A percentile compares a stretch with the other conserved stretches of the same genome.
Evolutionary conservation across 805 yeast genomes (phyloP).

Genomic region (Pichia manshurica): DNA sequence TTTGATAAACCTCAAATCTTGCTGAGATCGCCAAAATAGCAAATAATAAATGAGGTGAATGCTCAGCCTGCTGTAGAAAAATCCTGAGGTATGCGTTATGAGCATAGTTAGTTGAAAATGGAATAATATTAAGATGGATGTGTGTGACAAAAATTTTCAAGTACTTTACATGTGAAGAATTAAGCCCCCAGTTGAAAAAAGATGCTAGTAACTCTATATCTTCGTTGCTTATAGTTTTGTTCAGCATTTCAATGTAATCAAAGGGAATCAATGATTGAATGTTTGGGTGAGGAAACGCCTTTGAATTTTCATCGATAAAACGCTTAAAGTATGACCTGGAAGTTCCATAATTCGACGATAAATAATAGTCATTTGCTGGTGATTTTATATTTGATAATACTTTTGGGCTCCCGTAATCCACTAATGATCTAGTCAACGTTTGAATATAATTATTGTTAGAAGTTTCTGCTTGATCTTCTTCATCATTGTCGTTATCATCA

Average conservation of each 20-base stretch:
- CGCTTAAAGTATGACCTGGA: constrained; percentile 4
- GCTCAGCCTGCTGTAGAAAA: constrained; percentile 30
- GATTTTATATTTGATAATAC: background rate
- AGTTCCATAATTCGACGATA: background rate
- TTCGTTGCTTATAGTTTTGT: constrained; percentile 24
- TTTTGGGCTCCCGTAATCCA: constrained; percentile 4
- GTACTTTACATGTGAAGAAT: constrained; percentile 31
- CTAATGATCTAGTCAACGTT: constrained; percentile 21
- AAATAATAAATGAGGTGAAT: constrained; percentile 59
- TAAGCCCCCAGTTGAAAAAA: constrained; percentile 27
- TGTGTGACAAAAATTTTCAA: constrained; percentile 31
- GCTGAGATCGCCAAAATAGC: constrained; percentile 75
- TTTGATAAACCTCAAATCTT: constrained; percentile 36
- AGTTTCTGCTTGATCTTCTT: constrained; percentile 9
- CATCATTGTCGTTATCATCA: constrained; percentile 3
- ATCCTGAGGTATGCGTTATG: constrained; percentile 31
- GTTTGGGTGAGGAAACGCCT: constrained; percentile 9
- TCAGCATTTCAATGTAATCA: constrained; percentile 27
- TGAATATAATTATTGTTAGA: constrained; percentile 22
- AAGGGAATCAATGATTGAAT: constrained; percentile 9
- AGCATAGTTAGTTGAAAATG: constrained; percentile 32
- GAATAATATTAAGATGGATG: constrained; percentile 31
- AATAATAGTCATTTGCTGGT: background rate
- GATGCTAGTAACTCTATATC: constrained; percentile 26
- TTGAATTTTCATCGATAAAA: background rate